Conservation (phyloP, 164 flowering plant genomes). For the Warburgia ugandensis region DNA sequence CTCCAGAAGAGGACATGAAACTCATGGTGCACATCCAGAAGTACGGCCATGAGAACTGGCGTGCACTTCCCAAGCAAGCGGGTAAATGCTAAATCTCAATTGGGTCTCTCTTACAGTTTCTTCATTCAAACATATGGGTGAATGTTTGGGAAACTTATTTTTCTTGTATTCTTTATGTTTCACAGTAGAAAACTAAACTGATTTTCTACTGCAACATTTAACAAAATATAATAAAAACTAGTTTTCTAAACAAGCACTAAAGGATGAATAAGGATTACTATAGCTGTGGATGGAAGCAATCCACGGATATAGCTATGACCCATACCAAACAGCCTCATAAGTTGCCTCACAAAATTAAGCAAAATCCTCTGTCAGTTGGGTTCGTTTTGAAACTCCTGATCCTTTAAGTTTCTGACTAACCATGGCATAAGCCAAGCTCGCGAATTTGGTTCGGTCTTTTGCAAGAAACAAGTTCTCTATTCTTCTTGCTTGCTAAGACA, state of each 20-base stretch:
- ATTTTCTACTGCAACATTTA: neutral
- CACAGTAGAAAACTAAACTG: no score
- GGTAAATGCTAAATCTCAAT: slow-evolving; percentile 21
- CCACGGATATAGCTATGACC: neutral
- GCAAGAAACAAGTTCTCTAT: no score
- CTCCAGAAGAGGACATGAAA: slow-evolving; percentile 50
- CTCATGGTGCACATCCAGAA: slow-evolving; percentile 48
- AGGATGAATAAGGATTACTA: neutral
- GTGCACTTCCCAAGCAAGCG: slow-evolving; percentile 65
- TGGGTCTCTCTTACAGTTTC: neutral
- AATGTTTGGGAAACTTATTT: no score
- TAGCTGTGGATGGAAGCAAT: neutral
- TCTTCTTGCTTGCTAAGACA: no score
- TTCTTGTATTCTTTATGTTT: neutral
- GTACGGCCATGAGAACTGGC: slow-evolving; percentile 69
- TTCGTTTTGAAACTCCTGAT: no score
- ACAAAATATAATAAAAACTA: neutral
- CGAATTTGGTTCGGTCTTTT: no score
- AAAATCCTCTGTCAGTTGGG: no score
- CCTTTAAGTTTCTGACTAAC: no score
- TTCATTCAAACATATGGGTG: neutral
- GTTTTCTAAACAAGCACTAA: no score
- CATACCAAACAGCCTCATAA: no score
- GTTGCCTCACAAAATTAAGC: no score
- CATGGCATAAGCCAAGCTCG: no score